phyloP scores from a whole-genome alignment of 768 basidiomycete genomes.

The Dentipellis fragilis region DNA sequence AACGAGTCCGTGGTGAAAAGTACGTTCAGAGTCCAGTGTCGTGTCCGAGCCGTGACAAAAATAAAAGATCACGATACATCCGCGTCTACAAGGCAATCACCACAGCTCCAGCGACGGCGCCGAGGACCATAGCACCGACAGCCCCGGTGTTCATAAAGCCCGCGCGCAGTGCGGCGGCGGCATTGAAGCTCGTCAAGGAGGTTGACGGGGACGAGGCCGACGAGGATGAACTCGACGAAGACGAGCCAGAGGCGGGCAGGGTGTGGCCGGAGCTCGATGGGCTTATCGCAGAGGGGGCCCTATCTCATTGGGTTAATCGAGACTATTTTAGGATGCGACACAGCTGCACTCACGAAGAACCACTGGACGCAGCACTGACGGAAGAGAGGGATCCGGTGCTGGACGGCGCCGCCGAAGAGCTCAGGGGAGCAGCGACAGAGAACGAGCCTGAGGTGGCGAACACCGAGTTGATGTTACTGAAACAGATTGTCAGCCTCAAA shows the following conservation, averaged over 20 bases:
- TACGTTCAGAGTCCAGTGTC: no score
- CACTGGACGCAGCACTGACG: background rate
- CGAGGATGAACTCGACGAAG: background rate
- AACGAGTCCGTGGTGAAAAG: background rate
- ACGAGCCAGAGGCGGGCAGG: background rate
- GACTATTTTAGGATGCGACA: no score
- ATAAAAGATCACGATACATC: background rate
- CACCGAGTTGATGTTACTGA: constrained; percentile 3
- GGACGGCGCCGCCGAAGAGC: background rate
- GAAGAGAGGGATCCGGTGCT: background rate
- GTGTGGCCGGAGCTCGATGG: background rate
- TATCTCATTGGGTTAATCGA: no score
- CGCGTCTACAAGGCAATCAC: background rate
- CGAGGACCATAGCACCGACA: background rate
- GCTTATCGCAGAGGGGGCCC: no score
- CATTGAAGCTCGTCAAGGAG: background rate
- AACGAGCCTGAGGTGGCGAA: constrained; percentile 1
- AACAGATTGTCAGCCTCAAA: background rate
- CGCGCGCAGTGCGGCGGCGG: background rate
- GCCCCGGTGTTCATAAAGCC: background rate
- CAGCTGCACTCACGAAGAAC: background rate
- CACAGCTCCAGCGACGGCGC: background rate
- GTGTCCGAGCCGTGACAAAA: background rate
- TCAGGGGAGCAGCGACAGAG: constrained; percentile 1
- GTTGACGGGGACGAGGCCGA: background rate